Evolutionary conservation across 1,284 basidiomycete species (phyloP).

Genomic region (Leccinum solheimii): DNA sequence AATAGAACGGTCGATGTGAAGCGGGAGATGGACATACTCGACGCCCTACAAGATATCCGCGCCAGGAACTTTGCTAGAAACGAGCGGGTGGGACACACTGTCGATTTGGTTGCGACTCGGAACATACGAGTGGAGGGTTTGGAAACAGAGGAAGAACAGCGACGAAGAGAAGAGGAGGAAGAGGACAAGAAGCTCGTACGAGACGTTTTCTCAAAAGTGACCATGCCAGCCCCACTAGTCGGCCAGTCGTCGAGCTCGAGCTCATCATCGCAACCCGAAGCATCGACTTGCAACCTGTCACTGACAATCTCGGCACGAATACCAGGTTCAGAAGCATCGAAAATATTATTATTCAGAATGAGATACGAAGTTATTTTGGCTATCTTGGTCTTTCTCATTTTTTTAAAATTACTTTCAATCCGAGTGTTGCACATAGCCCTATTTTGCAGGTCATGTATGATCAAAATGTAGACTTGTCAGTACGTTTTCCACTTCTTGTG

Average conservation of each 20-base stretch:
- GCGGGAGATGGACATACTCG: constrained; percentile 98
- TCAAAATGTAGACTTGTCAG: no score
- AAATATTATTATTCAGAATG: no score
- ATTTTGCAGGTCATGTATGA: no score
- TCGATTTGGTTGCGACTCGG: constrained; percentile 53
- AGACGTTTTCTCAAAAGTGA: constrained; percentile 81
- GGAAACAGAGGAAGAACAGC: constrained; percentile 69
- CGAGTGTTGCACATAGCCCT: no score
- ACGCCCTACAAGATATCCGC: constrained; percentile 93
- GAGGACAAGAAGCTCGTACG: constrained; percentile 90
- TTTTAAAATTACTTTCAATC: no score
- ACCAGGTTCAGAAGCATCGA: no score
- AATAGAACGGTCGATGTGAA: constrained; percentile 89
- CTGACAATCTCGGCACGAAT: no score
- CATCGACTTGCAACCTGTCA: constrained; percentile 11
- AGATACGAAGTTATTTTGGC: no score
- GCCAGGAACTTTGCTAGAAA: constrained; percentile 85
- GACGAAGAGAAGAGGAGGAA: constrained; percentile 70
- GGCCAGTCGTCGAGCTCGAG: constrained; percentile 28
- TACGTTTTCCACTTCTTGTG: no score
- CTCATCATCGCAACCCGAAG: constrained; percentile 27
- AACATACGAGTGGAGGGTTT: constrained; percentile 61
- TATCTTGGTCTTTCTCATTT: no score
- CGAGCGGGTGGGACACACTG: constrained; percentile 73
- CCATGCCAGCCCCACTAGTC: constrained; percentile 39